A percentile compares a stretch with the other conserved stretches of the same genome.
phyloP scores from a whole-genome alignment of 139 green algal species.

The Auxenochlorella protothecoides region DNA sequence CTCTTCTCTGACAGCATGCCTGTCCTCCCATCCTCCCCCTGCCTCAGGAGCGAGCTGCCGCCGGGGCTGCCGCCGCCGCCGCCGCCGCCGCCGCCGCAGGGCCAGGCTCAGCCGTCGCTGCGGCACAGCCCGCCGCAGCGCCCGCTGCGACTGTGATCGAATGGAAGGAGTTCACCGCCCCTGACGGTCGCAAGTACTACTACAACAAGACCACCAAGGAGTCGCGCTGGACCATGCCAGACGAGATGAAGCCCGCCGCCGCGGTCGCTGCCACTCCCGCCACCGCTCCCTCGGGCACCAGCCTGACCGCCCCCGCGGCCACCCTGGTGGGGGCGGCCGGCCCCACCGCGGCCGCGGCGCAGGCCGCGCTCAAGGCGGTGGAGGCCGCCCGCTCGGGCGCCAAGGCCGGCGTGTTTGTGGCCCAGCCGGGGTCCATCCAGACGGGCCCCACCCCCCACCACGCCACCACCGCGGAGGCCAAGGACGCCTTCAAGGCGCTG shows the following conservation, averaged over 20 bases:
- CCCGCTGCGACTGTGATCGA: not conserved
- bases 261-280: slow-evolving; percentile 11
- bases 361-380: too few relatives aligned
- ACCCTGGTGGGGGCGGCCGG: not conserved
- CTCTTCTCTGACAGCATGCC: too few relatives aligned
- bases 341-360: not conserved
- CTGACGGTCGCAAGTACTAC: slow-evolving; percentile 84
- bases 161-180: slow-evolving; percentile 75
- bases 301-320: not conserved
- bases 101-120: too few relatives aligned
- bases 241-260: slow-evolving; percentile 46
- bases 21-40: too few relatives aligned
- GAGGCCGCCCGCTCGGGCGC: too few relatives aligned
- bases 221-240: slow-evolving; percentile 70
- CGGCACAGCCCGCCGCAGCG: not conserved
- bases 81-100: slow-evolving; percentile 3
- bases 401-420: not conserved
- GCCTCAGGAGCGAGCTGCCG: not conserved
- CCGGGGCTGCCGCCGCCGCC: not conserved
- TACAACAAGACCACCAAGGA: slow-evolving; percentile 71
- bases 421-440: slow-evolving; percentile 7
- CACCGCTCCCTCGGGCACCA: not conserved
- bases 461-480: slow-evolving; percentile 49
- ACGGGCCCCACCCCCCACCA: slow-evolving; percentile 16
- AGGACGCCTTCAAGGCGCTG: slow-evolving; percentile 86